Evolutionary conservation across 2,329 filamentous ascomycete genomes (phyloP), one percentile per base, ranked within the genome.

Genomic region (Aaosphaeria pasadenensis): DNA sequence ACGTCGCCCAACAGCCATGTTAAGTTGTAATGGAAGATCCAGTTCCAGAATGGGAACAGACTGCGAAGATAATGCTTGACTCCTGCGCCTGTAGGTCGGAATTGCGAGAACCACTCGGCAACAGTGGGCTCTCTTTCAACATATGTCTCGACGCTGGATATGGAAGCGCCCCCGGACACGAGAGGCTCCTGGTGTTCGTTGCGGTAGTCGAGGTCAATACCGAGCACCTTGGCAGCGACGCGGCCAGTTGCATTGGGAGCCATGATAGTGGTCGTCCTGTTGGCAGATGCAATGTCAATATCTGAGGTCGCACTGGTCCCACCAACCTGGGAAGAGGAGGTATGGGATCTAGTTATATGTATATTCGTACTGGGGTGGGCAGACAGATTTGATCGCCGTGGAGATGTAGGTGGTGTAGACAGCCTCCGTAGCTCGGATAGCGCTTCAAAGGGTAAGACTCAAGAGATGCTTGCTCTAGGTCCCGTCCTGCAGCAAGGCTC

Each of bases 1-100:
- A 96, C 71, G 72, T 99, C 94, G 58, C 94, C 94, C 7, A 84
- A 70, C 4, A 96, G 73, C 94, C 94, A 99, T 74, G 91, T 85
- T 9, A 85, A 11, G 66, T 99, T 99, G 76, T 99, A 99, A 62
- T 86, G 83, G 7, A 77, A 74, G 47, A 96, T 92, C 94, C 94
- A 99, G 29, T 83, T 78, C n/a, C 87, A 70, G 68, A 96, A 96
- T 0, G 94, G 94, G 58, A 99, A 95, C 4, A 96, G 74, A 13
- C 82, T 88, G 52, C 76, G 39, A 44, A 86, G 43, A 63, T 96
- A 99, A 3, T 72, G 63, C 7, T 71, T 45, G 5, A 85, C 51
- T 28, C 86, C 79, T 2, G 65, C 52, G 6, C 73, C 66, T 0
- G 78, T 78, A 0, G 92, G 92, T 0, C 81, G 69, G 39, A 87